Evolutionary conservation across 345 rosid species (phyloP).

Genomic region (Lepidium aucheri): DNA sequence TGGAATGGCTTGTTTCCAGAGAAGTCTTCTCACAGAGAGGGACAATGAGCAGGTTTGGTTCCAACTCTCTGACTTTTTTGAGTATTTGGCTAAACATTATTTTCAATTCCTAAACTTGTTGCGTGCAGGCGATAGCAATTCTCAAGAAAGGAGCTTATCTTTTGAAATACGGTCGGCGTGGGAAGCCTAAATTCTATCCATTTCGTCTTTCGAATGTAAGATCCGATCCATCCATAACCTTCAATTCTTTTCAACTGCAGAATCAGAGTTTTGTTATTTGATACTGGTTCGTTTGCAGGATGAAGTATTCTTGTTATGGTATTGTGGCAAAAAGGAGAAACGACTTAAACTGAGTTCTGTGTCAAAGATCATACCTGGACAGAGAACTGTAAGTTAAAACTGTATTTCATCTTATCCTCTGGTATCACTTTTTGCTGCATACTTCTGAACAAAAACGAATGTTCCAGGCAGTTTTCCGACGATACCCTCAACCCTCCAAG

Average conservation of each 20-base stretch:
- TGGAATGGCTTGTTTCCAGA: conserved; percentile 39
- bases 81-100: neutral
- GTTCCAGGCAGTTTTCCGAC: conserved; percentile 59
- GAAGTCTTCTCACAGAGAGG: conserved; percentile 29
- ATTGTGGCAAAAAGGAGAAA: conserved; percentile 54
- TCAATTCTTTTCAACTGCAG: neutral
- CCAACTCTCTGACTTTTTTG: neutral
- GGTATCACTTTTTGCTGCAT: neutral
- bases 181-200: conserved; percentile 75
- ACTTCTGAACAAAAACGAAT: neutral
- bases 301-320: conserved; percentile 53
- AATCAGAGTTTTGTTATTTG: neutral
- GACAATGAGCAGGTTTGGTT: conserved; percentile 41
- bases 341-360: conserved; percentile 52
- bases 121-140: conserved; percentile 51
- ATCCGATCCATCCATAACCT: neutral
- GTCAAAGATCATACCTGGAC: conserved; percentile 69
- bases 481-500: conserved; percentile 69
- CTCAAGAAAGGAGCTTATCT: conserved; percentile 68
- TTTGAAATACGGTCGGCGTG: conserved; percentile 65
- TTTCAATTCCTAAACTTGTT: neutral
- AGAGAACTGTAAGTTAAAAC: conserved; percentile 58
- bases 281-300: conserved; percentile 32
- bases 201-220: conserved; percentile 63
- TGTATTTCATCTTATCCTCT: neutral